Evolutionary conservation across 495 filamentous ascomycete species (phyloP).

Genomic region (Chaetomidium leptoderma): DNA sequence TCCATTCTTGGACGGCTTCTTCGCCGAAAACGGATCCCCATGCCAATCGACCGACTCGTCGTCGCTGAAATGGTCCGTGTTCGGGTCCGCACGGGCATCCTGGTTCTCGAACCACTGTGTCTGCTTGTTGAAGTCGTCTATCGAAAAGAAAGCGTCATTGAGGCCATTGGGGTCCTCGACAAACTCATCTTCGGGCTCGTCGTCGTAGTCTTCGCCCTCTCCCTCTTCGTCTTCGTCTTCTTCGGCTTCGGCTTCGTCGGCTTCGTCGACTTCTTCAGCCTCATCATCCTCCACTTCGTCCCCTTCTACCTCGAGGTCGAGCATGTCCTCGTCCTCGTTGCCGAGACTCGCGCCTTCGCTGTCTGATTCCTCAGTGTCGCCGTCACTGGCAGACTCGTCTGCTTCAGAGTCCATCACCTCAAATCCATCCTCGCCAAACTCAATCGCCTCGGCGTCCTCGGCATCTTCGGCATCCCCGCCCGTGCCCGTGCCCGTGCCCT

Average conservation of each 20-base stretch:
- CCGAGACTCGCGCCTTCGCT: constrained; percentile 41
- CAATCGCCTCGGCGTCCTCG: constrained; percentile 29
- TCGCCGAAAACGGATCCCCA: constrained; percentile 54
- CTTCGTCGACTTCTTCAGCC: constrained; percentile 26
- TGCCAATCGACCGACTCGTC: constrained; percentile 88
- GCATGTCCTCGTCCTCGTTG: constrained; percentile 40
- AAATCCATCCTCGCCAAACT: constrained; percentile 47
- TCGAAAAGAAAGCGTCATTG: constrained; percentile 98
- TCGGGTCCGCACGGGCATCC: constrained; percentile 62
- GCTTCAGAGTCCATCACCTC: constrained; percentile 37
- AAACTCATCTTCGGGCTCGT: constrained; percentile 38
- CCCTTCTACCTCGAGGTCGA: constrained; percentile 25
- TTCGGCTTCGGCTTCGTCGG: constrained; percentile 27
- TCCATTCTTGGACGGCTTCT: constrained; percentile 16
- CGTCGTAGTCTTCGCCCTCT: constrained; percentile 31
- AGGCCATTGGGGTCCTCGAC: constrained; percentile 54
- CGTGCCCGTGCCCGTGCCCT: constrained; percentile 18
- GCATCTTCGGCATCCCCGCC: too few relatives aligned
- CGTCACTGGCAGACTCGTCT: constrained; percentile 29
- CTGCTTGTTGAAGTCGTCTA: constrained; percentile 95
- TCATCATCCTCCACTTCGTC: constrained; percentile 25
- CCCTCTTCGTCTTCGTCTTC: constrained; percentile 31
- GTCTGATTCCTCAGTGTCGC: constrained; percentile 36
- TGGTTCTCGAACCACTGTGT: constrained; percentile 80
- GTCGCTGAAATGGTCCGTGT: constrained; percentile 57